A percentile compares a stretch with the other conserved stretches of the same genome.
Evolutionary conservation across 192 early-diverging fungal species (phyloP).

Genomic region (Umbelopsis isabellina): DNA sequence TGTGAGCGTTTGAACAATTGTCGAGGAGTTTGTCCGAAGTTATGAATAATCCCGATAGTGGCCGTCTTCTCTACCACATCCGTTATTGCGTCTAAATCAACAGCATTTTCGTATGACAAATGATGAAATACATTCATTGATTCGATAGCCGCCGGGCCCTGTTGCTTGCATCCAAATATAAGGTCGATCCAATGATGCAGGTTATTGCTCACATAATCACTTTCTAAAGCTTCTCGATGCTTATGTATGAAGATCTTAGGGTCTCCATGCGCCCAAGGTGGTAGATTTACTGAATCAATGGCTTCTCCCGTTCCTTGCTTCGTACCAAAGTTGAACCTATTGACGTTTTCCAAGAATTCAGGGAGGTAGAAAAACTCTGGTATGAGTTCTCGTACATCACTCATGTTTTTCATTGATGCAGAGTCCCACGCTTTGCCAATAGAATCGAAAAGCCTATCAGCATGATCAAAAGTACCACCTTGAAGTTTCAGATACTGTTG

Average conservation of each 20-base stretch:
- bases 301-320: constrained; percentile 64
- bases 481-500: constrained; percentile 76
- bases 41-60: constrained; percentile 92
- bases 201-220: constrained; percentile 86
- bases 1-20: constrained; percentile 90
- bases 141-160: constrained; percentile 80
- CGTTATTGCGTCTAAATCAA: constrained; percentile 86
- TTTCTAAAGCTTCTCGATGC: constrained; percentile 79
- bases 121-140: constrained; percentile 96
- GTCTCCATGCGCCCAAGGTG: constrained; percentile 82
- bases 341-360: constrained; percentile 84
- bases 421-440: constrained; percentile 77
- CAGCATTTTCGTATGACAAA: constrained; percentile 95
- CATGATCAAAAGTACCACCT: constrained; percentile 84
- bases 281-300: constrained; percentile 77
- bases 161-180: constrained; percentile 96
- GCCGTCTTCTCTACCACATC: constrained; percentile 89
- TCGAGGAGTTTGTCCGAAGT: constrained; percentile 96
- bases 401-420: constrained; percentile 70
- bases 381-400: constrained; percentile 91
- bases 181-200: constrained; percentile 96
- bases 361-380: constrained; percentile 97
- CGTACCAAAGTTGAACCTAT: constrained; percentile 65
- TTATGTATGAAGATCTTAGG: constrained; percentile 76
- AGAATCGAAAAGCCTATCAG: constrained; percentile 80